Evolutionary conservation across 352 stramenopile genomes (phyloP).

Genomic region (Thraustochytrium striatum): DNA sequence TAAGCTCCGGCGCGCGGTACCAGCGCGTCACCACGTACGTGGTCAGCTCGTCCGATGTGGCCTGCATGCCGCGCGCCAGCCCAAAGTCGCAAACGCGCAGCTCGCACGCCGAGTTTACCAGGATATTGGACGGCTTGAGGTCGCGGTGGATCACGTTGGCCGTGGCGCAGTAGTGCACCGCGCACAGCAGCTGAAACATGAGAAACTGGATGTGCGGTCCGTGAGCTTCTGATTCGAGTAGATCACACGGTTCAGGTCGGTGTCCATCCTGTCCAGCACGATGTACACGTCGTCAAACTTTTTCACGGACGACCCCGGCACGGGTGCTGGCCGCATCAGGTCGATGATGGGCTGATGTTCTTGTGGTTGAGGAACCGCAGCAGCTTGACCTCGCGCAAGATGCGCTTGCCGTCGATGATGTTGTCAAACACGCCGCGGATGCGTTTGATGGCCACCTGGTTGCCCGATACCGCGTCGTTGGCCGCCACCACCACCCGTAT

Average conservation of each 20-base stretch:
- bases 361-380: conserved; percentile 86
- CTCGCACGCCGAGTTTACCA: conserved; percentile 86
- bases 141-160: conserved; percentile 90
- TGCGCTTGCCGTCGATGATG: conserved; percentile 97
- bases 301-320: conserved; percentile 77
- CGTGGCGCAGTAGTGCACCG: conserved; percentile 83
- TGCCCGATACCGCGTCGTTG: conserved; percentile 62
- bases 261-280: conserved; percentile 80
- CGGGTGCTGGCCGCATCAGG: conserved; percentile 74
- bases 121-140: conserved; percentile 92
- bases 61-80: conserved; percentile 64
- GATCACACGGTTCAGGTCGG: conserved; percentile 79
- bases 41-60: conserved; percentile 65
- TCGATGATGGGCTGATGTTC: conserved; percentile 88
- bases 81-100: conserved; percentile 85
- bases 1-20: conserved; percentile 93
- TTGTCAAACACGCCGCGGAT: conserved; percentile 89
- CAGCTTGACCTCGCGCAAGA: conserved; percentile 92
- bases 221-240: conserved; percentile 78
- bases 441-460: conserved; percentile 90
- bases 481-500: conserved; percentile 86
- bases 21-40: conserved; percentile 97
- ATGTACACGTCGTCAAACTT: conserved; percentile 86
- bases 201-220: conserved; percentile 87
- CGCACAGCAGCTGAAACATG: conserved; percentile 90